Evolutionary conservation across 2,329 filamentous ascomycete species (phyloP).

Genomic region (Pseudogymnoascus sp.): DNA sequence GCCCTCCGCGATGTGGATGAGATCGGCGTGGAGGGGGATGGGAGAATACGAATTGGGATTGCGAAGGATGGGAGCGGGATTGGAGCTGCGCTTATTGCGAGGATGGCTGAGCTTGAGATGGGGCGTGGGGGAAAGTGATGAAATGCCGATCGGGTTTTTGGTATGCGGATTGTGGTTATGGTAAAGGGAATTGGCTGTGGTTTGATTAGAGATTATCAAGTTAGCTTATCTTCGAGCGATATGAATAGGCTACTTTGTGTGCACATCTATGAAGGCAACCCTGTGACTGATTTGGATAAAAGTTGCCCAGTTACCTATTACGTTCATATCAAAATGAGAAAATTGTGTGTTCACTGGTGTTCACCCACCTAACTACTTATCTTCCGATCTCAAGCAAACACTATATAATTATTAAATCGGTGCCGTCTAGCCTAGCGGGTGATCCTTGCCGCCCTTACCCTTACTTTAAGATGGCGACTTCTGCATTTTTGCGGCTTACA

Average conservation of each 20-base stretch:
- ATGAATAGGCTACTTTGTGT: not conserved
- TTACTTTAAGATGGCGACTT: no score
- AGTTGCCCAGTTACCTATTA: no score
- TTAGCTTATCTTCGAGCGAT: not conserved
- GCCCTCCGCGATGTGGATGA: slow-evolving; percentile 68
- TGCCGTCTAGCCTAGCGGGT: no score
- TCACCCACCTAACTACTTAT: no score
- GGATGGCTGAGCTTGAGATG: slow-evolving; percentile 69
- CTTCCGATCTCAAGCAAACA: no score
- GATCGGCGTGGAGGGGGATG: slow-evolving; percentile 71
- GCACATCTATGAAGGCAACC: not conserved
- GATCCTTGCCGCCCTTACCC: no score
- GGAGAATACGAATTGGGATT: slow-evolving; percentile 86
- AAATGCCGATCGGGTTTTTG: not conserved
- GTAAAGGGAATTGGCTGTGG: not conserved
- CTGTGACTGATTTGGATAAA: not conserved
- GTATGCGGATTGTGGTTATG: not conserved
- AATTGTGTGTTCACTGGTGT: no score
- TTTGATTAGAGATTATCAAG: not conserved
- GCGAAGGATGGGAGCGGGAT: slow-evolving; percentile 95
- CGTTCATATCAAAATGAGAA: no score
- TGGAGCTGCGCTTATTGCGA: slow-evolving; percentile 89
- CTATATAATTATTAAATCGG: no score
- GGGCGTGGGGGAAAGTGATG: not conserved
- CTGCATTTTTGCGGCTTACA: no score